Evolutionary conservation across 805 yeast species (phyloP).

Genomic region (Metschnikowia aberdeeniae): DNA sequence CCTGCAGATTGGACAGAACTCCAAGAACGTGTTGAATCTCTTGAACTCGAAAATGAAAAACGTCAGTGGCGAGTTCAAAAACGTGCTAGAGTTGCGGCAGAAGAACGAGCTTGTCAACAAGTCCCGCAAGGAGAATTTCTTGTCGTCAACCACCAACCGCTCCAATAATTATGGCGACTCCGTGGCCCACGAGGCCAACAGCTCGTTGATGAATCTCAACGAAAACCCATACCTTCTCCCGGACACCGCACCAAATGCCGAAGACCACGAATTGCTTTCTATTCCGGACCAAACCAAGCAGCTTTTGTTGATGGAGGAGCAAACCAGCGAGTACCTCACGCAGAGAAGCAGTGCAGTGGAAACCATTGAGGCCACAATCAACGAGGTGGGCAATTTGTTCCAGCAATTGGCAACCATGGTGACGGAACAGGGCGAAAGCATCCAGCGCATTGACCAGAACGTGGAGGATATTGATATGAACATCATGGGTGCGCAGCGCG

Average conservation of each 20-base stretch:
- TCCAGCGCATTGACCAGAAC: constrained; percentile 91
- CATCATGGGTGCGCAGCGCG: constrained; percentile 91
- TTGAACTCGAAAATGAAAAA: constrained; percentile 88
- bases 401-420: constrained; percentile 97
- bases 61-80: constrained; percentile 86
- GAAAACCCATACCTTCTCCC: constrained; percentile 39
- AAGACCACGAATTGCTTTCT: constrained; percentile 47
- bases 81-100: constrained; percentile 85
- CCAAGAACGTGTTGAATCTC: constrained; percentile 81
- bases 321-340: constrained; percentile 66
- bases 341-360: constrained; percentile 89
- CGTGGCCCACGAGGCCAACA: constrained; percentile 10
- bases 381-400: constrained; percentile 91
- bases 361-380: constrained; percentile 93
- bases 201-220: constrained; percentile 21
- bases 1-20: constrained; percentile 67
- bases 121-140: constrained; percentile 78
- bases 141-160: constrained; percentile 46
- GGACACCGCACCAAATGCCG: constrained; percentile 21
- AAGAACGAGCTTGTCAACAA: constrained; percentile 75
- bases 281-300: constrained; percentile 82
- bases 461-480: constrained; percentile 90
- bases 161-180: constrained; percentile 29
- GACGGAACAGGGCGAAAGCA: constrained; percentile 93
- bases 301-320: constrained; percentile 80